Conservation (phyloP, 176 grass and related monocot species). For the Hordeum vulgare region MorexV3_pseudomolecules_assembly NC_058523.1:136699439-136699938, state of each 20-base stretch:
- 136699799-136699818: not conserved
- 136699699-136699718: not conserved
- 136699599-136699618: not conserved
- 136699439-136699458: constrained; percentile 18
- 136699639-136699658: not conserved
- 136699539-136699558: not conserved
- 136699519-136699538: not conserved
- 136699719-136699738: not conserved
- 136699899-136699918: not conserved
- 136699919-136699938: not conserved
- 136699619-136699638: not conserved
- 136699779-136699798: not conserved
- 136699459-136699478: not conserved
- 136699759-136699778: no score
- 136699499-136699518: not conserved
- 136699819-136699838: not conserved
- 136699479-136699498: not conserved
- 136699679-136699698: not conserved
- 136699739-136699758: not conserved
- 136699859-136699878: not conserved
- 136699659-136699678: not conserved
- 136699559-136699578: not conserved
- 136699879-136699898: not conserved
- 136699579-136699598: not conserved
- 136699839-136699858: not conserved